phyloP scores from a whole-genome alignment of 768 basidiomycete species.

The Suillus ampliporus region DNA sequence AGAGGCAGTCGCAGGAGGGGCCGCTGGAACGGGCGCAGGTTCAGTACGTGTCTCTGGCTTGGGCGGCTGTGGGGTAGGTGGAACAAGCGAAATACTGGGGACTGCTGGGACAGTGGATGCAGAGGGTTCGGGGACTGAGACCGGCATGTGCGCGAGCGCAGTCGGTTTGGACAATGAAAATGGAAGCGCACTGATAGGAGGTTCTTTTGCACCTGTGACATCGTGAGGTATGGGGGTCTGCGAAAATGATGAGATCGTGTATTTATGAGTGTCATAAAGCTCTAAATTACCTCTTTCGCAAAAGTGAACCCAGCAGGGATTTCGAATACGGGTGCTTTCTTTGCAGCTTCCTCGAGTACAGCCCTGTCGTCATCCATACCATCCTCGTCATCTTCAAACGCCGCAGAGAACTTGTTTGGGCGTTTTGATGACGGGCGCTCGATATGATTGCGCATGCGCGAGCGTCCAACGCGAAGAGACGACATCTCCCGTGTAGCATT shows the following conservation, averaged over 20 bases:
- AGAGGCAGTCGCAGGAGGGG: conserved; percentile 18
- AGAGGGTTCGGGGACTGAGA: conserved; percentile 17
- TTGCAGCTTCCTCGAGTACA: conserved; percentile 60
- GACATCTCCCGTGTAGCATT: conserved; percentile 41
- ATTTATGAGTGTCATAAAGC: conserved; percentile 10
- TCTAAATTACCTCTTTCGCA: conserved; percentile 57
- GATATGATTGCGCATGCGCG: conserved; percentile 63
- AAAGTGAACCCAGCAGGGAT: conserved; percentile 71
- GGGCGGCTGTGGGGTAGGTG: conserved; percentile 31
- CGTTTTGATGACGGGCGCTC: conserved; percentile 56
- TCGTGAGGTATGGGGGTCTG: conserved; percentile 48
- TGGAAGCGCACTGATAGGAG: conserved; percentile 67
- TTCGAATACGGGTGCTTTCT: conserved; percentile 60
- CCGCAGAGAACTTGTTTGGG: conserved; percentile 69
- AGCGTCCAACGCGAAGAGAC: conserved; percentile 70
- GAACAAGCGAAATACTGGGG: conserved; percentile 29
- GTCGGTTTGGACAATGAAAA: conserved; percentile 61
- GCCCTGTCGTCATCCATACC: conserved; percentile 45
- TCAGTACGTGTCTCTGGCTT: conserved; percentile 26
- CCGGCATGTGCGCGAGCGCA: conserved; percentile 20
- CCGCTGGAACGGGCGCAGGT: conserved; percentile 15
- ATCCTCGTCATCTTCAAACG: conserved; percentile 56
- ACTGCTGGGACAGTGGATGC: conserved; percentile 12
- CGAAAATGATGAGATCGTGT: conserved; percentile 6
- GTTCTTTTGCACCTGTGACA: conserved; percentile 57